These are phyloP conservation scores for Chenopodium formosanum DNA, from an alignment of 148 eudicot species.

Conservation along the genomic window DNA sequence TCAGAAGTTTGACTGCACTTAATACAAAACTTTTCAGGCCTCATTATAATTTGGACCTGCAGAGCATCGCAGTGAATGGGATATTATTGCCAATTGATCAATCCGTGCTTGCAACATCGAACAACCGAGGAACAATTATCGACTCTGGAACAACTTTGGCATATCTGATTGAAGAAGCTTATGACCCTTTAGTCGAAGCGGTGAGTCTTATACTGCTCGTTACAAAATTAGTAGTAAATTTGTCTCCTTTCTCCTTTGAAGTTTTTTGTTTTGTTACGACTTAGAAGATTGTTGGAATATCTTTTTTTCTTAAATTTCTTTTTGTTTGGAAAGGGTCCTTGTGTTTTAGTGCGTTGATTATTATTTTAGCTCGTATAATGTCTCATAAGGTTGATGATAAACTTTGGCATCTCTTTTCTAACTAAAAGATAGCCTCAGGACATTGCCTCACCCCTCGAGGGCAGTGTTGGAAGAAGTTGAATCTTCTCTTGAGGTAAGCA, in stretches of 20 bases:
- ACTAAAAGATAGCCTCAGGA: no score
- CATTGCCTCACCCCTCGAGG: no score
- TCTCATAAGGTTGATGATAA: neutral
- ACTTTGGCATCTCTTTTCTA: no score
- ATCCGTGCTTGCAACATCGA: slow-evolving; percentile 72
- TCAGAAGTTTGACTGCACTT: slow-evolving; percentile 11
- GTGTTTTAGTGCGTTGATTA: neutral
- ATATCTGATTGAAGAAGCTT: slow-evolving; percentile 85
- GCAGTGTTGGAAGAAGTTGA: no score
- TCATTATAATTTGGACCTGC: slow-evolving; percentile 75
- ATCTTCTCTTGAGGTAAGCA: no score
- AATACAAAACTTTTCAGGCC: slow-evolving; percentile 58
- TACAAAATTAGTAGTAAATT: neutral
- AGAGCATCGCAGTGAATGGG: slow-evolving; percentile 82
- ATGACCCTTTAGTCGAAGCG: slow-evolving; percentile 72
- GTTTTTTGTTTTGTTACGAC: neutral
- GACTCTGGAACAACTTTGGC: slow-evolving; percentile 97
- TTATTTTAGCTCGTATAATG: neutral
- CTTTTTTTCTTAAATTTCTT: no score
- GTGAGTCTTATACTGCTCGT: slow-evolving; percentile 46
- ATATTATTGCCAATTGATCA: slow-evolving; percentile 68
- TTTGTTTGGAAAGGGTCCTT: neutral
- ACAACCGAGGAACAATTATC: slow-evolving; percentile 73
- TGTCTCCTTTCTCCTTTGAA: neutral
- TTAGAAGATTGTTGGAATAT: neutral